Base-by-base conservation (phyloP, 116 monocot species). In the Papilionanthe hybrid region DNA sequence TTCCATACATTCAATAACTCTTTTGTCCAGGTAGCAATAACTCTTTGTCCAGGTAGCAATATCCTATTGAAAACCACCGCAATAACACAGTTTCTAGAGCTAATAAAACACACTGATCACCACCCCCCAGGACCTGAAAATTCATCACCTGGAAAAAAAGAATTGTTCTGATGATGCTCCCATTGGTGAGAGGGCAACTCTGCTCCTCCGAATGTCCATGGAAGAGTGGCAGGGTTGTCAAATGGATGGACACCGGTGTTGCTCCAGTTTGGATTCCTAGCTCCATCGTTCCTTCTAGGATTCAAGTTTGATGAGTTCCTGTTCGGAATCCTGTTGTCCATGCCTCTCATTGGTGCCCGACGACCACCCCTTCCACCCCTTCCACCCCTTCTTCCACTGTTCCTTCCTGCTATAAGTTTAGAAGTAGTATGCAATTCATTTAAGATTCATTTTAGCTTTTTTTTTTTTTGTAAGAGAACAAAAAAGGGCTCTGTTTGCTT, bases 341-440 rank as follows among this genome's bases (percentile, higher is more conserved):
- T 69, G 69, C 32, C 12, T 32, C 73, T 42, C 44, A 22, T n/a
- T 44, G 73, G 73, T 44, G 22, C n/a, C 73, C 73, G 41, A 73
- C 44, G 43, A 44, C 42, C 32, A 41, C 72, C 19, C 42, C 42
- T 42, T 17, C 15, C 32, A 41, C 72, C 19, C 42, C 42, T 42
- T 17, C 15, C 32, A 32, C 32, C 32, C 32, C 45, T 45, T 9
- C 45, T 6, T 45, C 8, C 45, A 45, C 9, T 44, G 43, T 22
- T 13, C 44, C 42, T 43, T 43, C 73, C 73, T 73, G 29, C 44
- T 53, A 17, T 2, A 15, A 53, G 15, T 3, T 0, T 15, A 53
- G 17, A 53, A 53, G 12, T 53, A 53, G 4, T 11, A 48, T 3
- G 48, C 1, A 50, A 50, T 11, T 3, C 3, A 50, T 50, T 13